phyloP scores from a whole-genome alignment of 768 basidiomycete genomes.

The Candolleomyces efflorescens region DNA sequence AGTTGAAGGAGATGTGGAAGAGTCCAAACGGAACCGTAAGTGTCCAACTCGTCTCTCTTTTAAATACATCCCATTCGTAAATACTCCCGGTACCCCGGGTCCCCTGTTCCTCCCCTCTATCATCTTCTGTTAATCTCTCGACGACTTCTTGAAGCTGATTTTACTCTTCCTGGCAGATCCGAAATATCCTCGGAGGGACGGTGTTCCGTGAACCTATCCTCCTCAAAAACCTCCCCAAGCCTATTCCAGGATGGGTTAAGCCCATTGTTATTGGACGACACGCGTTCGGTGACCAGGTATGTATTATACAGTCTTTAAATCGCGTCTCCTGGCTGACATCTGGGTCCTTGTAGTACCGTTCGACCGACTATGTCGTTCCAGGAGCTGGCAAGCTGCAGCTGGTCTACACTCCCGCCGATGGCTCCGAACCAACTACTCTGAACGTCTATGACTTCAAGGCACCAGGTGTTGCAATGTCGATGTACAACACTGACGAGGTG shows the following conservation, averaged over 20 bases:
- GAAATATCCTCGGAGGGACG: constrained; percentile 97
- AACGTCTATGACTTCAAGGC: constrained; percentile 95
- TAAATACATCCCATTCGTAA: background rate
- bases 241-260: constrained; percentile 95
- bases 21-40: constrained; percentile 92
- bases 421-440: constrained; percentile 60
- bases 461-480: constrained; percentile 88
- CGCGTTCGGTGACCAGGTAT: constrained; percentile 92
- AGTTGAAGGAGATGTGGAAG: constrained; percentile 98
- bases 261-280: constrained; percentile 97
- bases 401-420: constrained; percentile 80
- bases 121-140: background rate
- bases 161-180: constrained; percentile 52
- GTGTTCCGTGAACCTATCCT: constrained; percentile 99
- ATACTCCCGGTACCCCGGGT: background rate
- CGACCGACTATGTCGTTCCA: constrained; percentile 89
- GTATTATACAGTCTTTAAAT: constrained; percentile 9
- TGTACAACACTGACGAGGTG: constrained; percentile 98
- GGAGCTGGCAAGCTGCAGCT: constrained; percentile 94
- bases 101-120: constrained; percentile 1
- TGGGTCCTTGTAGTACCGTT: constrained; percentile 62
- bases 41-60: constrained; percentile 9
- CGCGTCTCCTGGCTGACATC: background rate
- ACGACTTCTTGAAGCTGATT: background rate
- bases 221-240: constrained; percentile 83